A percentile compares a stretch with the other conserved stretches of the same genome.
These are phyloP conservation scores for Coprinopsis cinerea DNA, from an alignment of 768 basidiomycete genomes.

Conservation along the genomic window DNA sequence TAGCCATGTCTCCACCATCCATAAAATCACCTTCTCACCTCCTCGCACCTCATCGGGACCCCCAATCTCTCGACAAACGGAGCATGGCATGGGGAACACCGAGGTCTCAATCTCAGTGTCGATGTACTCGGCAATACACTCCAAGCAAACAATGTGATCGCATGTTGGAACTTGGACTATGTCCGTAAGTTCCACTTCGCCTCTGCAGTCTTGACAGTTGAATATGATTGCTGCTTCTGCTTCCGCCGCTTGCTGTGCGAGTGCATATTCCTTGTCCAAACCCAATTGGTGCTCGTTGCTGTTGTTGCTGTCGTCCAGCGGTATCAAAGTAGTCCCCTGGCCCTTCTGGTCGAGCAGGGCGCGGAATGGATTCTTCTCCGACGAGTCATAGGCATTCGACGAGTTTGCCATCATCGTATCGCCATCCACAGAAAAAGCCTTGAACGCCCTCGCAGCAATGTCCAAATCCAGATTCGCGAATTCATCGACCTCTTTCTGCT, in stretches of 20 bases:
- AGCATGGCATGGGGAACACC: slow-evolving; percentile 2
- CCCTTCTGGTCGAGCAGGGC: too few species aligned
- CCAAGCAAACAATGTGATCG: slow-evolving; percentile 6
- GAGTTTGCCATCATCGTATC: too few species aligned
- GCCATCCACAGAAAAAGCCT: too few species aligned
- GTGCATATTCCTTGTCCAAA: too few species aligned
- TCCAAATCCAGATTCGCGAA: too few species aligned
- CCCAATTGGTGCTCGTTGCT: background rate
- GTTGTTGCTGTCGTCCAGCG: background rate
- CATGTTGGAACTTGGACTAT: slow-evolving; percentile 6
- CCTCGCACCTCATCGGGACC: background rate
- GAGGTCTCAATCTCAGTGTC: background rate
- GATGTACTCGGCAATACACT: slow-evolving; percentile 1
- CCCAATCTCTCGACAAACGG: background rate
- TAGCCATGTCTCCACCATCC: background rate
- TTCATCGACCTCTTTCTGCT: too few species aligned
- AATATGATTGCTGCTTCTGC: background rate
- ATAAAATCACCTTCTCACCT: background rate
- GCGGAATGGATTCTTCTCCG: too few species aligned
- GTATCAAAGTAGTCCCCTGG: background rate
- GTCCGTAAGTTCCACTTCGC: background rate
- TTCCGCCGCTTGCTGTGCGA: too few species aligned
- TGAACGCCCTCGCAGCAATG: too few species aligned
- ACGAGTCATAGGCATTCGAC: too few species aligned
- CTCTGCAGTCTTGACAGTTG: slow-evolving; percentile 4